phyloP scores from a whole-genome alignment of 139 green algal species.

The Ettlia oleoabundans region DNA sequence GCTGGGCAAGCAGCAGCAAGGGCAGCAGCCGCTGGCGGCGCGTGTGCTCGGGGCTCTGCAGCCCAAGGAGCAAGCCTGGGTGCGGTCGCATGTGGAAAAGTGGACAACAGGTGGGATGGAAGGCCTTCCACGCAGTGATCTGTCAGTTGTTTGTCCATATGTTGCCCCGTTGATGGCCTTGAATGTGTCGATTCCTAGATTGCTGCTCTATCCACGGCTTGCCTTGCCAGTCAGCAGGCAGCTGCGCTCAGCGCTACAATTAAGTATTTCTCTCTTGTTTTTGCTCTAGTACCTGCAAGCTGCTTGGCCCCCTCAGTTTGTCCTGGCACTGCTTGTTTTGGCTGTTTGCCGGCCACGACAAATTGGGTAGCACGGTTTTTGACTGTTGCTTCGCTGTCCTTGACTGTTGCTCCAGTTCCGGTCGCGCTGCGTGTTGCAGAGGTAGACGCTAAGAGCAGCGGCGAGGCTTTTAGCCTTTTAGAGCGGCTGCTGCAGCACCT shows the following conservation, averaged over 20 bases:
- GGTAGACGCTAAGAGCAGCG: background rate
- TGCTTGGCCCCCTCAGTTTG: no score
- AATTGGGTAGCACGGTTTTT: no score
- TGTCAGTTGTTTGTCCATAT: background rate
- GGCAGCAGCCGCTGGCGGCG: conserved; percentile 8
- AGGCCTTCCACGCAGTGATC: background rate
- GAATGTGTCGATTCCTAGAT: background rate
- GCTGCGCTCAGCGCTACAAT: no score
- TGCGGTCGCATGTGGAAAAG: background rate
- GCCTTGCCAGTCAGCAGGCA: background rate
- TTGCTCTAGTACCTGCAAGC: no score
- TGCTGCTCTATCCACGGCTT: background rate
- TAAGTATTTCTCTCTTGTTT: no score
- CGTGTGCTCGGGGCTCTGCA: background rate
- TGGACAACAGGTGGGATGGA: conserved; percentile 15
- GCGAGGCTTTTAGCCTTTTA: background rate
- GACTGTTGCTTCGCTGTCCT: no score
- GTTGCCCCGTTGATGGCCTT: no score
- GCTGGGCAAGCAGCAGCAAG: background rate
- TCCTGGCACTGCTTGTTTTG: background rate
- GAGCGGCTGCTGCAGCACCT: conserved; percentile 9
- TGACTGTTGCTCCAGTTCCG: no score
- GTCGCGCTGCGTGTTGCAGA: no score
- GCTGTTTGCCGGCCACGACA: no score
- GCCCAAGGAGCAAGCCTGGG: conserved; percentile 19